These are phyloP conservation scores for Cercospora sp. DNA, from an alignment of 2,329 filamentous ascomycete species.

Conservation along the genomic window DNA sequence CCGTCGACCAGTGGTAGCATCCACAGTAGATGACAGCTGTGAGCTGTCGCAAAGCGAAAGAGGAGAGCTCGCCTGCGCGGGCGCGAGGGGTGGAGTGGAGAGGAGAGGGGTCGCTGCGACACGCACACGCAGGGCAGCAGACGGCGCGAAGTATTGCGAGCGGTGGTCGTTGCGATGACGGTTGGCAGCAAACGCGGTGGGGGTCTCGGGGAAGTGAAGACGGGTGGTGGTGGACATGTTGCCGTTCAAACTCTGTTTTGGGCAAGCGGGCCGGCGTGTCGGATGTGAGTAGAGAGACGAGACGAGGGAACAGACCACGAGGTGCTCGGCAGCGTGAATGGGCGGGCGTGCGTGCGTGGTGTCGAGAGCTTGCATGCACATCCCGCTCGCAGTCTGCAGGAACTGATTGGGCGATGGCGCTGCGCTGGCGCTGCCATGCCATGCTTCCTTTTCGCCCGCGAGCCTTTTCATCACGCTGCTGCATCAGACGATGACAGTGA, in stretches of 20 bases:
- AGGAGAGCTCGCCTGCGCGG: not conserved
- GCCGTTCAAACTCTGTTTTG: conserved; percentile 12
- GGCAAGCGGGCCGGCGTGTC: conserved; percentile 12
- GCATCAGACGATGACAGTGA: not conserved
- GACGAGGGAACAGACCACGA: not conserved
- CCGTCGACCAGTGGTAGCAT: conserved; percentile 1
- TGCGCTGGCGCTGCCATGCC: not conserved
- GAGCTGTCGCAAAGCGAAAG: not conserved
- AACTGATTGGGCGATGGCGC: conserved; percentile 3
- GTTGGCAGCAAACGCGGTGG: not conserved
- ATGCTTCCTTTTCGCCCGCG: not conserved
- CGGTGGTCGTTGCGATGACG: not conserved
- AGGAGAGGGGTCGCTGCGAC: not conserved
- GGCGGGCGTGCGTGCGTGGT: not conserved
- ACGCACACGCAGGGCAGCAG: not conserved
- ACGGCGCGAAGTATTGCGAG: not conserved
- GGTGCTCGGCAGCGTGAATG: not conserved
- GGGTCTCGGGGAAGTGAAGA: not conserved
- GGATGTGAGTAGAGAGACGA: conserved; percentile 5
- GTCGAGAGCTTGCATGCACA: conserved; percentile 8
- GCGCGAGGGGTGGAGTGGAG: not conserved
- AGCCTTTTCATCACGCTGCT: not conserved
- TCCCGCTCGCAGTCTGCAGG: not conserved
- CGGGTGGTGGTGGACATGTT: not conserved
- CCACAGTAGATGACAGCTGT: not conserved